These are phyloP conservation scores for Thielaviopsis euricoi DNA, from an alignment of 2,329 filamentous ascomycete genomes.

Conservation along the genomic window DNA sequence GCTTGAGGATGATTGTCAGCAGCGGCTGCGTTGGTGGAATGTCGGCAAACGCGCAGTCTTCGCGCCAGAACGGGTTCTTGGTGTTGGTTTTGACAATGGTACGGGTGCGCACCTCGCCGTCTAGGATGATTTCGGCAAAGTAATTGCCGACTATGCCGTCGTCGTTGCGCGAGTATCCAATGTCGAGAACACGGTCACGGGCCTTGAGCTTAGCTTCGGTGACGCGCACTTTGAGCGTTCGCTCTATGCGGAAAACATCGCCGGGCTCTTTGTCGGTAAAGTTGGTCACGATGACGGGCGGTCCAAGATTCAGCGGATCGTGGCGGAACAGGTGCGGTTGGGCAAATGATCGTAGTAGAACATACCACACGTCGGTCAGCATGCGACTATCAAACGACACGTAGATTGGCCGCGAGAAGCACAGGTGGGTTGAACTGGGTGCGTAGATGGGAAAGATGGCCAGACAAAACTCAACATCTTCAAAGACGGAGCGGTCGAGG, in stretches of 20 bases:
- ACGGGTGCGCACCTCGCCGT: constrained; percentile 61
- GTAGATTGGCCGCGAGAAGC: constrained; percentile 75
- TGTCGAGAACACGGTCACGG: constrained; percentile 12
- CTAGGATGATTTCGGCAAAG: constrained; percentile 62
- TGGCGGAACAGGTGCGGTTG: constrained; percentile 76
- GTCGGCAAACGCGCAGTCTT: constrained; percentile 63
- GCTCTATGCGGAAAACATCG: constrained; percentile 44
- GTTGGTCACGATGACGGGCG: constrained; percentile 25
- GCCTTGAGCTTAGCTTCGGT: constrained; percentile 45
- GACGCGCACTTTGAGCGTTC: constrained; percentile 39
- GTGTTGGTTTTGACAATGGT: constrained; percentile 57
- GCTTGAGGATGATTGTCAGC: constrained; percentile 56
- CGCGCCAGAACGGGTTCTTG: constrained; percentile 65
- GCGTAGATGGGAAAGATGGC: constrained; percentile 92
- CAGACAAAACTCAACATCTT: constrained; percentile 79
- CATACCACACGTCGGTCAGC: constrained; percentile 96
- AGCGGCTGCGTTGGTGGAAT: constrained; percentile 52
- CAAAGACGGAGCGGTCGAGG: constrained; percentile 70
- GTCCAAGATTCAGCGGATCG: constrained; percentile 26
- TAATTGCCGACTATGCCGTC: constrained; percentile 49
- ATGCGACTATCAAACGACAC: constrained; percentile 73
- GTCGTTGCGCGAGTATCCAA: constrained; percentile 13
- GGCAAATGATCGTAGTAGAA: constrained; percentile 76
- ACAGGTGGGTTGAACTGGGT: constrained; percentile 52
- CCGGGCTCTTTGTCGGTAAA: constrained; percentile 24